phyloP scores from a whole-genome alignment of 495 filamentous ascomycete species.

The Letharia lupina region DNA sequence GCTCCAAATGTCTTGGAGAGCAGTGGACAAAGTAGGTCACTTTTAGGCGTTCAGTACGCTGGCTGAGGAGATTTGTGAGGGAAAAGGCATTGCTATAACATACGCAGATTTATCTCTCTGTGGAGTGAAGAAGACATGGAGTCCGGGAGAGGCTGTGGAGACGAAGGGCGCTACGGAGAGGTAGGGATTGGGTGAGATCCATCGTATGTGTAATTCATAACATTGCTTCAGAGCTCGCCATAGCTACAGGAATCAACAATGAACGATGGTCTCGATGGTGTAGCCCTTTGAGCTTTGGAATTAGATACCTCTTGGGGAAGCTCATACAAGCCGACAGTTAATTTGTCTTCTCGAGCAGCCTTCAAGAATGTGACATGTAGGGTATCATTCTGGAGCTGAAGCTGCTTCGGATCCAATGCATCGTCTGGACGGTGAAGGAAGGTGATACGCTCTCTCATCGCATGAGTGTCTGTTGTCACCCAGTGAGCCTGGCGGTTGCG shows the following conservation, averaged over 20 bases:
- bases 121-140: slow-evolving; percentile 76
- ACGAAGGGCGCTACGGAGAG: slow-evolving; percentile 57
- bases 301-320: slow-evolving; percentile 55
- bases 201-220: slow-evolving; percentile 73
- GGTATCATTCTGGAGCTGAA: slow-evolving; percentile 12
- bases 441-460: slow-evolving; percentile 81
- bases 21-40: slow-evolving; percentile 50
- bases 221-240: slow-evolving; percentile 52
- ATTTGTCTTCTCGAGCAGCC: slow-evolving; percentile 69
- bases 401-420: slow-evolving; percentile 48
- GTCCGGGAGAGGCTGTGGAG: slow-evolving; percentile 65
- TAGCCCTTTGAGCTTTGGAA: neutral
- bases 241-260: slow-evolving; percentile 35
- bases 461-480: slow-evolving; percentile 15
- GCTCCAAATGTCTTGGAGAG: slow-evolving; percentile 54
- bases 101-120: slow-evolving; percentile 34
- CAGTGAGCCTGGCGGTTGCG: neutral
- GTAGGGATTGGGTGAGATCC: slow-evolving; percentile 54
- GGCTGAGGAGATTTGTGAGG: neutral
- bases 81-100: slow-evolving; percentile 27
- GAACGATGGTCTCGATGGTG: neutral
- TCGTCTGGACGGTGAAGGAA: slow-evolving; percentile 59
- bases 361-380: slow-evolving; percentile 44
- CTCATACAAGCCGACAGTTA: slow-evolving; percentile 66
- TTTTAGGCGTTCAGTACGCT: slow-evolving; percentile 22